Evolutionary conservation across 2,329 filamentous ascomycete genomes (phyloP), one percentile per base, ranked within the genome.

Genomic region (Tolypocladium sp.): DNA sequence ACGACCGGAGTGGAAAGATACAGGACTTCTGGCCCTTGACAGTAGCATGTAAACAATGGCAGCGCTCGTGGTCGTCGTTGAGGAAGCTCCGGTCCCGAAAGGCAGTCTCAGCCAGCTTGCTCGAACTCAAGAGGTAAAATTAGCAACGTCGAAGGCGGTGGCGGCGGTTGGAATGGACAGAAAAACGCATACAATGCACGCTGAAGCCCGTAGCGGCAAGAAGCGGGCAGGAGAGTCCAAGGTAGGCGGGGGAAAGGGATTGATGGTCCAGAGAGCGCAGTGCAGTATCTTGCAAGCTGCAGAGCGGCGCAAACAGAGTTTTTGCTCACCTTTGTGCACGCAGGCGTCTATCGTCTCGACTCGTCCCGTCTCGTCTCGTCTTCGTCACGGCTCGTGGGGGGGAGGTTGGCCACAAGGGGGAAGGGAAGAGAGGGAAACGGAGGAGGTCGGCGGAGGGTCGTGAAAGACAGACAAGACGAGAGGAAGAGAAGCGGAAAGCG

Each of bases 371-470:
- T 60, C 58, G 57, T 61, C 59, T 61, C 59, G 55, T 41, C 37
- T 53, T 59, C 38, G 42, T 40, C 30, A 56, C 37, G 42, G 25
- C 40, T 27, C 38, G 44, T 56, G 57, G 40, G 56, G 57, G 30
- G 44, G 42, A 38, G 52, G 33, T 13, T 46, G 57, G 52, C 67
- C 68, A 66, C 66, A 66, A 68, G 66, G 61, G 63, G 66, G 63
- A 55, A 41, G 37, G 52, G 65, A 69, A 66, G 69, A 53, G 57
- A 58, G 56, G 49, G 53, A 64, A 66, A 65, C 58, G 65, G 66
- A 70, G 67, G 70, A 69, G 69, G 69, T 71, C 70, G 70, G 69
- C 63, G 17, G 64, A 67, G 63, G 68, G 68, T 70, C 69, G 67
- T 71, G 66, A 72, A 67, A 55, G 57, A 55, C 25, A 44, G 54